A percentile compares a stretch with the other conserved stretches of the same genome.
Conservation (phyloP, 1,284 basidiomycete genomes). For the Cryptococcus maquisensis region DNA sequence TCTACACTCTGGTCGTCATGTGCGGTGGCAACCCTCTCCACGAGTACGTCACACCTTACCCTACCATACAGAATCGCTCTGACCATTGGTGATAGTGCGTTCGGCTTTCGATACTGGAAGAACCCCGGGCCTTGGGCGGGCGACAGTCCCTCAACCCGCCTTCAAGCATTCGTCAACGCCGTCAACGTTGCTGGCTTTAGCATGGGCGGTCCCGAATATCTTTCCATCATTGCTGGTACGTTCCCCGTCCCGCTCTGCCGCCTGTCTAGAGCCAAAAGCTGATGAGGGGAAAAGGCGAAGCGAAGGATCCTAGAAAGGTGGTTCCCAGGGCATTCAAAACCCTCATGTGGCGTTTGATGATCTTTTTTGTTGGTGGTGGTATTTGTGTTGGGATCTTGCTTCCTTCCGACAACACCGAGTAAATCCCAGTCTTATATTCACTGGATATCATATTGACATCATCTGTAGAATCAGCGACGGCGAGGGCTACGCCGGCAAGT, state of each 20-base stretch:
- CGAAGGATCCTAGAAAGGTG: slow-evolving; percentile 17
- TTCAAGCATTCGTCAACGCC: slow-evolving; percentile 12
- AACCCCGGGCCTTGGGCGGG: slow-evolving; percentile 1
- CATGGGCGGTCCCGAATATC: slow-evolving; percentile 23
- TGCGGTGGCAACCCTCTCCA: slow-evolving; percentile 7
- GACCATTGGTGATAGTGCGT: background rate
- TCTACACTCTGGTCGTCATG: slow-evolving; percentile 54
- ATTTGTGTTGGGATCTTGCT: slow-evolving; percentile 28
- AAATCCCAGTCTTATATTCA: background rate
- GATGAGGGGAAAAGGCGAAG: slow-evolving; percentile 2
- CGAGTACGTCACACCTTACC: background rate
- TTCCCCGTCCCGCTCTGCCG: too few species aligned
- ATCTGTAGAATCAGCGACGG: slow-evolving; percentile 1
- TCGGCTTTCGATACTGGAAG: slow-evolving; percentile 12
- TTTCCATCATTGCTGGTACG: slow-evolving; percentile 21
- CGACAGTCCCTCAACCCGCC: background rate
- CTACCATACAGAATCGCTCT: background rate
- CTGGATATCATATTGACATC: background rate
- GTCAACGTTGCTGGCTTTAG: slow-evolving; percentile 31
- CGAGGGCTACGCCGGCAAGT: slow-evolving; percentile 9
- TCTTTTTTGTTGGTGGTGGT: slow-evolving; percentile 33
- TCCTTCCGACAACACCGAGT: slow-evolving; percentile 9
- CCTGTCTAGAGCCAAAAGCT: too few species aligned
- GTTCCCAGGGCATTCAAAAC: slow-evolving; percentile 35
- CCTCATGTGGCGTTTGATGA: slow-evolving; percentile 29